Conservation (phyloP, 2,329 filamentous ascomycete species). For the Ascochyta lentis region DNA sequence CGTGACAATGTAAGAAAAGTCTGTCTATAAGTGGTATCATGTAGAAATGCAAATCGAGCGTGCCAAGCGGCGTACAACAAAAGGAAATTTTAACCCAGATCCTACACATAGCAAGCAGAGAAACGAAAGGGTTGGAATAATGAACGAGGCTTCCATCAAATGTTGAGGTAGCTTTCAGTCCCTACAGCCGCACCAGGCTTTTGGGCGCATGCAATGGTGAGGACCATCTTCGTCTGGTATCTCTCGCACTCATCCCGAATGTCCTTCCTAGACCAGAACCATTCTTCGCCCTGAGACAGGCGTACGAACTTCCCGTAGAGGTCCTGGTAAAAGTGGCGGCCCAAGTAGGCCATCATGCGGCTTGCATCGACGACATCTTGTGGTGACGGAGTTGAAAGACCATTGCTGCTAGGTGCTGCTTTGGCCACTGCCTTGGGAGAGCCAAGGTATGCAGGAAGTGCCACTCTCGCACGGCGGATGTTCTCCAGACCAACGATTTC, state of each 20-base stretch:
- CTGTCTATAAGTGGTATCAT: constrained; percentile 20
- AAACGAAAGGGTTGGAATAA: background rate
- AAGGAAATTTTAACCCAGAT: background rate
- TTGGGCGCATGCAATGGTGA: constrained; percentile 34
- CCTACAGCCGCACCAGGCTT: constrained; percentile 20
- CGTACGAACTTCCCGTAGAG: constrained; percentile 31
- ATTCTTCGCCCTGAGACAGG: constrained; percentile 29
- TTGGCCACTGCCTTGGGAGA: constrained; percentile 15
- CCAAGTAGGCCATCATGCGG: constrained; percentile 37
- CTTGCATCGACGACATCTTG: constrained; percentile 30
- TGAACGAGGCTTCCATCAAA: constrained; percentile 1
- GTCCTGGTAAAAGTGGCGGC: constrained; percentile 36
- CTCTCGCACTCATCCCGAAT: constrained; percentile 33
- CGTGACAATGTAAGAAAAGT: constrained; percentile 3
- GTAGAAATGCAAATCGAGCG: constrained; percentile 4
- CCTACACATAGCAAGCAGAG: background rate
- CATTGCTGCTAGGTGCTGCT: constrained; percentile 10
- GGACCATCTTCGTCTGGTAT: constrained; percentile 35
- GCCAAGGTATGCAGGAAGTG: constrained; percentile 28
- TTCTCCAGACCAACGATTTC: constrained; percentile 38
- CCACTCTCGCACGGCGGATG: constrained; percentile 36
- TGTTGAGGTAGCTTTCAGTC: constrained; percentile 28
- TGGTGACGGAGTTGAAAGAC: constrained; percentile 20
- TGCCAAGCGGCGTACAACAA: background rate
- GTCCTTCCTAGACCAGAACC: constrained; percentile 35